Base-by-base conservation (phyloP, 495 filamentous ascomycete genomes). In the Parmelia sp. region DNA sequence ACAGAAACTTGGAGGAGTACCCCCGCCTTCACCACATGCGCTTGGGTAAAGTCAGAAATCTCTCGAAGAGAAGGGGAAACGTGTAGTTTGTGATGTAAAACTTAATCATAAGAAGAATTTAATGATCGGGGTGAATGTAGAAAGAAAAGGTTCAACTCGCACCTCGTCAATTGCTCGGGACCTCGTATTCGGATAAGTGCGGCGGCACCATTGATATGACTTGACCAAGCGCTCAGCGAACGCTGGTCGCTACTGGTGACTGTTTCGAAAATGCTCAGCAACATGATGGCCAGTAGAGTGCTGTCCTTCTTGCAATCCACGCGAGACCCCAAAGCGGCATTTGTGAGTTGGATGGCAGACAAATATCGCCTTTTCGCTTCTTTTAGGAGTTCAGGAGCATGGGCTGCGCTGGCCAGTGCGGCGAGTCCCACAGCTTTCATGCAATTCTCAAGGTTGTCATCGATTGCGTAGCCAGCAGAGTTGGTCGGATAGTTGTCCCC, bases 201-300 rank as follows among this genome's bases (percentile, higher is more conserved):
- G 0, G 78, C 79, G 4, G 84, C 83, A 14, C 86, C 86, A 42
- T 77, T 78, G 63, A 87, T 78, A 71, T 89, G 86, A 56, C 80
- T 80, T 44, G 79, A 80, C 77, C 84, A 88, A 4, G 80, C 80
- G 25, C 75, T 72, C 35, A 84, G 74, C 33, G 78, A 78, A 49
- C 71, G 70, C 15, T 76, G 74, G 12, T 74, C 70, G 63, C 75
- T 74, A 61, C 81, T 81, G 0, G 79, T 76, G 47, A 85, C 77
- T 63, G 84, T 78, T 75, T 78, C 78, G 70, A 73, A 82, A 68
- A 77, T 74, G 63, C 71, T 79, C 44, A 89, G 74, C 40, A 87
- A 76, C 25, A 89, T 74, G 53, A 87, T 79, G 4, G 83, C 77
- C 36, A 85, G 81, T 62, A 89, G 78, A 3, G 85, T 86, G 53